Evolutionary conservation across 805 yeast species (phyloP), one percentile per base, ranked within the genome.

Genomic region (Scheffersomyces spartinae): DNA sequence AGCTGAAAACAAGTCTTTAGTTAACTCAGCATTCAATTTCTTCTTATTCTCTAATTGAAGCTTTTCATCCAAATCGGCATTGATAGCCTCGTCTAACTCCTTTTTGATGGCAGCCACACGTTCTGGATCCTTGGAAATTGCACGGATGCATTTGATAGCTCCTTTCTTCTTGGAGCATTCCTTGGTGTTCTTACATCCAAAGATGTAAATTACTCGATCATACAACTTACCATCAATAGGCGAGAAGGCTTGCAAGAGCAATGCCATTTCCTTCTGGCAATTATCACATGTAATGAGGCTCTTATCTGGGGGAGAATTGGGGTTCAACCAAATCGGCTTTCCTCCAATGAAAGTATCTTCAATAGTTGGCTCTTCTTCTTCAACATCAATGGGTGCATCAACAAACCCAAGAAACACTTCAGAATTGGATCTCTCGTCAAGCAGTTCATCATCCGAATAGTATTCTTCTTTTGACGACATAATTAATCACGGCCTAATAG

Each of bases 341-440:
- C 94, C 93, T 1, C 97, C 97, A 17, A 88, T 64, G 35, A 83
- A 75, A 0, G 93, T 72, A 41, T 84, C 95, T 29, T 68, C 74
- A 4, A 61, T 29, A 1, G 61, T 50, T 15, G 72, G 63, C 19
- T 34, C 39, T 18, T 64, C 71, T 3, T 60, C 67, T 9, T 55
- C 62, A 5, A 65, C 59, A 15, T 67, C 63, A n/a, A 49, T 40
- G 15, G 71, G 64, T 1, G 68, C 63, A 40, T 80, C 91, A 7
- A 74, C 69, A 40, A 64, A 74, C 1, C 88, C 93, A 12, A 81
- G 49, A 27, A 52, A 61, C 0, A 74, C 73, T 2, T 57, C 37
- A 1, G 61, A 45, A n/a, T 33, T 37, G 2, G 65, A 44, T 28
- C 40, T 25, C 14, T 28, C 38, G n/a, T 39, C 49, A 14, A 50